Evolutionary conservation across 1,139 yeast genomes (phyloP), one percentile per base, ranked within the genome.

Genomic region (Yamadazyma oceani): DNA sequence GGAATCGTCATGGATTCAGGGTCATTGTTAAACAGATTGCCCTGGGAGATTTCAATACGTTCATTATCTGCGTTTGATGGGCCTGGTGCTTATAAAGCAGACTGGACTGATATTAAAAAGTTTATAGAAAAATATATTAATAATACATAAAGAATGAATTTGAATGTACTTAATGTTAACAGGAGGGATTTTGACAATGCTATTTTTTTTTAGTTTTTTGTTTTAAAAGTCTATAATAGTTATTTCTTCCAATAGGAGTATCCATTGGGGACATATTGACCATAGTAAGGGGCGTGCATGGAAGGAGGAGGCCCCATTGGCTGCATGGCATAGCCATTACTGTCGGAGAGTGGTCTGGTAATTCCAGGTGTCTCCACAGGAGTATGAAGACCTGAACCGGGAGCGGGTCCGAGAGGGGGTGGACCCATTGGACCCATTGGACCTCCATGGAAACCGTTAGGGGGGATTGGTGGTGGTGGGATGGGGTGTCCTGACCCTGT

Each of bases 1-100:
- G 86, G 84, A 0, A 58, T 81, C 4, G 66, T 75, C 0, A 65
- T 82, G 35, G 65, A 59, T 12, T 64, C 65, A 3, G 59, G 63
- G 2, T 44, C 55, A 12, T 45, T 55, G 6, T 15, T 44, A 21
- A 35, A 30, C 4, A 40, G 44, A 10, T 33, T 53, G 7, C 50
- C 50, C 3, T 45, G 50, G 49, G 38, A 39, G 2, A 26, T 34
- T 8, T 10, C 16, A 22, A 24, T 36, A 13, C 5, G 11, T 9
- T 5, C 10, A 9, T 26, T 26, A 14, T 8, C 17, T 5, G 15
- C 16, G 5, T 10, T 24, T 11, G 11, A 24, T 11, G 26, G 13
- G 13, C 5, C 26, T 11, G 26, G 13, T 5, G 21, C 8, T 5
- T 19, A 19, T 14, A 26, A n/a, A 12, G 28, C 11, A 4, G 17